Evolutionary conservation across 768 basidiomycete genomes (phyloP).

Genomic region (Xerocomellus amylosporus): DNA sequence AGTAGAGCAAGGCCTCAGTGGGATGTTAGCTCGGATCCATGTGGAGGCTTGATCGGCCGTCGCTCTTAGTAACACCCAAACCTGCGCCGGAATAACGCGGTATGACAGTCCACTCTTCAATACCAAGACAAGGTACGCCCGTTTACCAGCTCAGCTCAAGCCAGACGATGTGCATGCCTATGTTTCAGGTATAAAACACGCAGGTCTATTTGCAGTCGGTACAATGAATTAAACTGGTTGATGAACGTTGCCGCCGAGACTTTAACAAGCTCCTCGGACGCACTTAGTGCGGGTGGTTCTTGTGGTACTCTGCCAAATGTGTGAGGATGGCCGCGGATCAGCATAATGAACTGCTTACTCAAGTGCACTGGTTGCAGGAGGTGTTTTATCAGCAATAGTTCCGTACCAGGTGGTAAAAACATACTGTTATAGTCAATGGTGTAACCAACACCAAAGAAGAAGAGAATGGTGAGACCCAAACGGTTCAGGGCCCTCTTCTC

Average conservation of each 20-base stretch:
- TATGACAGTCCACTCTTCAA: no score
- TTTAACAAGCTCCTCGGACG: neutral
- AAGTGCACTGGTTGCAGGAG: constrained; percentile 61
- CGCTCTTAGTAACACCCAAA: neutral
- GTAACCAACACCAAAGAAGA: constrained; percentile 59
- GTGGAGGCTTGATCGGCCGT: neutral
- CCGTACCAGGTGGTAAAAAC: constrained; percentile 33
- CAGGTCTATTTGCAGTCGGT: constrained; percentile 25
- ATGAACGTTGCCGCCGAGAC: constrained; percentile 1
- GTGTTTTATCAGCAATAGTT: constrained; percentile 8
- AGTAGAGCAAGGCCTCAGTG: neutral
- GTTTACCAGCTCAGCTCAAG: constrained; percentile 2
- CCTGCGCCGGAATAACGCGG: neutral
- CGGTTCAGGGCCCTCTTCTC: constrained; percentile 70
- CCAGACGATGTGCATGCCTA: neutral
- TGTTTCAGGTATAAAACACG: constrained; percentile 16
- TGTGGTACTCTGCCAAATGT: constrained; percentile 71
- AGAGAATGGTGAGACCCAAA: constrained; percentile 63
- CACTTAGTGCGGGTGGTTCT: constrained; percentile 79
- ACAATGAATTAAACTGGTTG: constrained; percentile 19
- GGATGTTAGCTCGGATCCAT: constrained; percentile 1
- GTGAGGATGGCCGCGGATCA: constrained; percentile 22
- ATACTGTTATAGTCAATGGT: constrained; percentile 87
- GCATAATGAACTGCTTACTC: constrained; percentile 50
- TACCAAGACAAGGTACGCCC: neutral